Conservation (phyloP, 495 filamentous ascomycete species). For the Neurospora tetrasperma region DNA sequence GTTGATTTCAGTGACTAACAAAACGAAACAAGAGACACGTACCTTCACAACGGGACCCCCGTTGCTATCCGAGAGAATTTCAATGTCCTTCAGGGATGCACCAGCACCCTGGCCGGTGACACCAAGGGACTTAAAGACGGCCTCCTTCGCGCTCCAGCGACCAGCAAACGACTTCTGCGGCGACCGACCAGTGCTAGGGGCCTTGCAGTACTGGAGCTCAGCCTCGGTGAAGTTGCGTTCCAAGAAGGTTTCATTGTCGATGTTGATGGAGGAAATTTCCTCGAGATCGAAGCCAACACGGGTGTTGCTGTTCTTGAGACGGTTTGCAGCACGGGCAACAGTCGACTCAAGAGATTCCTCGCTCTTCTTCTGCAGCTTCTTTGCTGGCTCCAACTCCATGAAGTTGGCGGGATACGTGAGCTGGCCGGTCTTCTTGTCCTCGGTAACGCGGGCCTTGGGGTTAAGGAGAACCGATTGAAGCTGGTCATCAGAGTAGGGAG, state of each 20-base stretch:
- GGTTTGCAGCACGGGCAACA: constrained; percentile 42
- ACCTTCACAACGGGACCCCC: constrained; percentile 80
- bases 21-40: constrained; percentile 31
- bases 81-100: constrained; percentile 86
- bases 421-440: constrained; percentile 72
- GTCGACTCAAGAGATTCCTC: constrained; percentile 66
- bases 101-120: constrained; percentile 81
- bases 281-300: constrained; percentile 92
- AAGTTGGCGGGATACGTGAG: constrained; percentile 61
- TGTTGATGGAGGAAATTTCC: constrained; percentile 70
- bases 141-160: constrained; percentile 95
- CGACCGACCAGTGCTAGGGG: constrained; percentile 45
- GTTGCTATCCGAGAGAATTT: constrained; percentile 69
- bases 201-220: constrained; percentile 78
- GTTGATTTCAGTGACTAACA: not conserved
- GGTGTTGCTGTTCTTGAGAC: constrained; percentile 56
- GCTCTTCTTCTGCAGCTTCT: constrained; percentile 38
- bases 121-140: constrained; percentile 94
- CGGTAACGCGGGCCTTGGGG: constrained; percentile 76
- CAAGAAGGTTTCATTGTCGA: constrained; percentile 87
- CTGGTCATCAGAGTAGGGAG: constrained; percentile 83
- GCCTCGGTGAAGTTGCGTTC: constrained; percentile 83
- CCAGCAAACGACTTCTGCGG: constrained; percentile 84
- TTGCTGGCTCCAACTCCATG: constrained; percentile 22
- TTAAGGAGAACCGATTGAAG: constrained; percentile 84